These are phyloP conservation scores for Moesziomyces parantarcticus DNA, from an alignment of 1,284 basidiomycete genomes.

Conservation along the genomic window DNA sequence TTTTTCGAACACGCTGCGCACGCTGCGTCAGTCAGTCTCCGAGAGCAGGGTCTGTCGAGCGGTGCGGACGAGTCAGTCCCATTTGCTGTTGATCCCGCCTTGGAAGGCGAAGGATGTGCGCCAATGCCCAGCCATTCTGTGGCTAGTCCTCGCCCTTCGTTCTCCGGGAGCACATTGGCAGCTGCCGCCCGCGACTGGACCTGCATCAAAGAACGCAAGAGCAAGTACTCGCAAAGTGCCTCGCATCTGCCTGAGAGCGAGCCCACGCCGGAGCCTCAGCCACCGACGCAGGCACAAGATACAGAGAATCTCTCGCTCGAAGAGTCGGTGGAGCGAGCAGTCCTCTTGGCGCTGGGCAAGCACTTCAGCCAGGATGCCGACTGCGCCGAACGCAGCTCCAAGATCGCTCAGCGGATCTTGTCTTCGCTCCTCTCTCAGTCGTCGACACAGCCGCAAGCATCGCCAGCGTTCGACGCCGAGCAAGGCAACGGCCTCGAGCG, in stretches of 20 bases:
- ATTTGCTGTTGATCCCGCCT: slow-evolving; percentile 33
- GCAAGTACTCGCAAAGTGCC: background rate
- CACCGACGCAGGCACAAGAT: background rate
- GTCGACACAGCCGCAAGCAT: slow-evolving; percentile 5
- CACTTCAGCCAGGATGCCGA: slow-evolving; percentile 5
- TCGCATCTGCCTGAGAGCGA: slow-evolving; percentile 1
- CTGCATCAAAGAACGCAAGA: slow-evolving; percentile 28
- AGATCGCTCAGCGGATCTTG: slow-evolving; percentile 33
- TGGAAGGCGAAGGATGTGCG: slow-evolving; percentile 26
- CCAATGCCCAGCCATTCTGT: background rate
- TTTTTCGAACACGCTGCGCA: slow-evolving; percentile 27
- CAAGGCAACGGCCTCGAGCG: background rate
- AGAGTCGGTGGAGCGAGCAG: slow-evolving; percentile 36
- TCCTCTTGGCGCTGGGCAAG: slow-evolving; percentile 28
- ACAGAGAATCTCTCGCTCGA: slow-evolving; percentile 5
- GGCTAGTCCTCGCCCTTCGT: slow-evolving; percentile 30
- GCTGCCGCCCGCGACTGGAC: slow-evolving; percentile 48
- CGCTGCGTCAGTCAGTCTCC: slow-evolving; percentile 18
- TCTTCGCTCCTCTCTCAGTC: slow-evolving; percentile 24
- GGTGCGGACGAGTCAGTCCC: background rate
- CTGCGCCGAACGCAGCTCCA: slow-evolving; percentile 17
- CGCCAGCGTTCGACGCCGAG: background rate
- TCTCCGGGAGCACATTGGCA: slow-evolving; percentile 43
- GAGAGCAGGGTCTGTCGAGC: background rate
- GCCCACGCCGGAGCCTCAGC: background rate